phyloP scores from a whole-genome alignment of 2,329 filamentous ascomycete species.

The Aspergillus sp. region DNA sequence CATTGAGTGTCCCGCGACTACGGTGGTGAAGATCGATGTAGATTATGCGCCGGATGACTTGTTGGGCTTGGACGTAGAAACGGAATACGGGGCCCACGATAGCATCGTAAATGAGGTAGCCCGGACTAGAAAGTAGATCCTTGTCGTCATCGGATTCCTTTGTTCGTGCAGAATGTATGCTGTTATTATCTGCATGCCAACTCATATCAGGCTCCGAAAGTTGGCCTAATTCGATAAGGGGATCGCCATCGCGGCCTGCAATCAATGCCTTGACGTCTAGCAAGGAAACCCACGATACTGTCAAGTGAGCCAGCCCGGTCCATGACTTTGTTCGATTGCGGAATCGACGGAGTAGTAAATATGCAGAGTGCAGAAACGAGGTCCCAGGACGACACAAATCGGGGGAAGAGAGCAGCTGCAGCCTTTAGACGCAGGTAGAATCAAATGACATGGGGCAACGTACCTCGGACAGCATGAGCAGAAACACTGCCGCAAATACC shows the following conservation, averaged over 20 bases:
- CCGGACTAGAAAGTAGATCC: conserved; percentile 17
- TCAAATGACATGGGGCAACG: not conserved
- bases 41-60: conserved; percentile 29
- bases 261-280: conserved; percentile 31
- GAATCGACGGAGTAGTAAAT: conserved; percentile 24
- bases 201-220: conserved; percentile 9
- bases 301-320: conserved; percentile 21
- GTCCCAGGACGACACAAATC: conserved; percentile 21
- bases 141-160: conserved; percentile 11
- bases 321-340: conserved; percentile 19
- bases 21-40: conserved; percentile 33
- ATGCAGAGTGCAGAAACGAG: conserved; percentile 26
- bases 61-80: conserved; percentile 29
- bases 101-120: conserved; percentile 25
- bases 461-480: conserved; percentile 33
- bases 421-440: not conserved
- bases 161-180: not conserved
- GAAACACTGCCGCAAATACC: conserved; percentile 23
- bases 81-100: conserved; percentile 25
- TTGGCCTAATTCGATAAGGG: conserved; percentile 22
- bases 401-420: conserved; percentile 21
- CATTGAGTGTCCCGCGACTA: conserved; percentile 29
- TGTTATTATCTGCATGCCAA: conserved; percentile 2
- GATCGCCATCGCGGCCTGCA: conserved; percentile 30
- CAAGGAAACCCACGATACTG: conserved; percentile 28